Evolutionary conservation across 805 yeast genomes (phyloP).

Genomic region (Yamadazyma nakazawae): DNA sequence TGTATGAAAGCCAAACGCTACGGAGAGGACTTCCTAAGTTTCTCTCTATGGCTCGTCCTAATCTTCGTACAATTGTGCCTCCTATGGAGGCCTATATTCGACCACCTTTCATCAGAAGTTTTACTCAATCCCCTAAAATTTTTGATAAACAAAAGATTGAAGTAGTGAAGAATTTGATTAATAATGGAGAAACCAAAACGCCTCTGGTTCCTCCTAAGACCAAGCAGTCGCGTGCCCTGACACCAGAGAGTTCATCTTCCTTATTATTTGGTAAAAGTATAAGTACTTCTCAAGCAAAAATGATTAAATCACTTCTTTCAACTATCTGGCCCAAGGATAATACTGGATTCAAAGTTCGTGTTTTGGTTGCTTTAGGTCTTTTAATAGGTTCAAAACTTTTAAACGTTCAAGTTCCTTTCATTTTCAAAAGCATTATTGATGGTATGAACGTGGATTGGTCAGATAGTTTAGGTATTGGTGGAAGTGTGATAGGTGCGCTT

Average conservation of each 20-base stretch:
- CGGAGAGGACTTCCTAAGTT: neutral
- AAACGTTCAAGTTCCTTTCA: conserved; percentile 95
- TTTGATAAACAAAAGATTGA: no score
- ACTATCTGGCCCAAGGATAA: conserved; percentile 83
- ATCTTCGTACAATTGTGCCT: neutral
- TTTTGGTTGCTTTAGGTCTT: conserved; percentile 67
- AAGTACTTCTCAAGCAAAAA: conserved; percentile 46
- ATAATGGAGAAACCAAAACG: neutral
- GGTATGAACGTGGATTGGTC: conserved; percentile 90
- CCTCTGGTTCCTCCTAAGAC: neutral
- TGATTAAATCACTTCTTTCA: conserved; percentile 58
- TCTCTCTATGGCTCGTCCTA: neutral
- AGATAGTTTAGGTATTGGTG: conserved; percentile 55
- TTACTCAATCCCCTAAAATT: neutral
- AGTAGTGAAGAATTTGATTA: neutral
- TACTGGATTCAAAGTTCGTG: conserved; percentile 65
- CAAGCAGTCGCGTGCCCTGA: neutral
- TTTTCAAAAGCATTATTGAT: conserved; percentile 82
- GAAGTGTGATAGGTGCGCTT: conserved; percentile 62
- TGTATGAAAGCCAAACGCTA: neutral
- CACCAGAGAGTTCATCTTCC: conserved; percentile 3
- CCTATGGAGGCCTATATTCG: neutral
- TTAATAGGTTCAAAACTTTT: conserved; percentile 78
- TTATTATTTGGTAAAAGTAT: conserved; percentile 27
- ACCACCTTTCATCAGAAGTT: neutral